Evolutionary conservation across 106 monocot species (phyloP), one percentile per base, ranked within the genome.

Genomic region (Posidonia australis): DNA sequence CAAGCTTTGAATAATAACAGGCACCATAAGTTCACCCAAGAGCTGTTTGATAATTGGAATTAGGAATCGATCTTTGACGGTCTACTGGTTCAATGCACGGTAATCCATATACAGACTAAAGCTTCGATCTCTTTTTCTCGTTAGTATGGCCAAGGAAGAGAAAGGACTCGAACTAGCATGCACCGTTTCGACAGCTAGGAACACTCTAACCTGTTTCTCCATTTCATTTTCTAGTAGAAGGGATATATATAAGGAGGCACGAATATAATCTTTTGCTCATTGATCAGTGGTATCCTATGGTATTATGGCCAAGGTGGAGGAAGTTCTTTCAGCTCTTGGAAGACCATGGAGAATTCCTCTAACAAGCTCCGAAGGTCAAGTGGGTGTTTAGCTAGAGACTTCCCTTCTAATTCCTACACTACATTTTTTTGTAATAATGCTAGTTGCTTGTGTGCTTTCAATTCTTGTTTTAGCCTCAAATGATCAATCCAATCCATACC

Each of bases 101-200:
- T 70, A 70, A 41, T 70, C 48, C 1, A 70, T 17, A 51, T 61
- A 70, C 17, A 70, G 19, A 1, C 48, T 17, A 26, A 46, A 70
- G 0, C 48, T 23, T 0, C 26, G 49, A 17, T 61, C 60, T n/a
- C 49, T 47, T 32, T 61, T 70, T 6, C 48, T 28, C 0, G 69
- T 63, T 1, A 76, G 13, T 5, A 76, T 18, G 0, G 57, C 56
- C 0, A 64, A 64, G 12, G 63, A 57, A 1, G 68, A 62, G 22
- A 62, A 68, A 12, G 68, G 55, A n/a, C 32, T 60, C 13, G 25
- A 0, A 16, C 51, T 53, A 7, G 53, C 32, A 0, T 30, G 19
- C 0, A 67, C 56, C n/a, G 25, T 22, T 7, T 17, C 21, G 0
- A 0, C 20, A 5, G 19, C 19, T 0, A 57, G 1, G 22, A 65